Base-by-base conservation (phyloP, 371 early-diverging fungal genomes). In the Mucor irregularis region DNA sequence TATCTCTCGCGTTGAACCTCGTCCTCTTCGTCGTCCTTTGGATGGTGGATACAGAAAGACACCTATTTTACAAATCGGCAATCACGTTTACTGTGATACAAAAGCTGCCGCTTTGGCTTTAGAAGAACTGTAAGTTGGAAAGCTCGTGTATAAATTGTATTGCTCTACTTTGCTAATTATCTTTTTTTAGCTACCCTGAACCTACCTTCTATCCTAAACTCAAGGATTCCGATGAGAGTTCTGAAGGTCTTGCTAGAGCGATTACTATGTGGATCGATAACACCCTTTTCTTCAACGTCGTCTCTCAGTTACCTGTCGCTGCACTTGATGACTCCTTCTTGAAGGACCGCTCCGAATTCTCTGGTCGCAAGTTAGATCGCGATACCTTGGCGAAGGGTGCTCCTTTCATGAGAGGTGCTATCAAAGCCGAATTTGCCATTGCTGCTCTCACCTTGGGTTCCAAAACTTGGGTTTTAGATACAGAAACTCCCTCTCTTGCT, bases 51-150 rank as follows among this genome's bases (percentile, higher is more conserved):
- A 79, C 52, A 68, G 84, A 29, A 77, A 82, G 17, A 80, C 85
- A 9, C 86, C 86, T 1, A 71, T 86, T 24, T 69, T 86, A 37
- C 83, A 84, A 55, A 83, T 86, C 17, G 83, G 83, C 14, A 73
- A 73, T 49, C 76, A 83, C 45, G 64, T 82, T 1, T 86, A 61
- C 33, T 79, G 82, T 26, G 82, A 86, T 35, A 73, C 80, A 0
- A 72, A 66, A 21, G n/a, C 61, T 21, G 82, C 81, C 22, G 28
- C 83, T 35, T 68, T 67, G 25, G 83, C 79, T 47, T 63, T 86
- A 1, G 85, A 83, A 54, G 53, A 61, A 30, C 69, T 77, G 69
- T 82, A 40, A 48, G 42, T 9, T 21, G n/a, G n/a, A n/a, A n/a
- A n/a, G n/a, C n/a, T n/a, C n/a, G n/a, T n/a, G n/a, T n/a, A n/a